These are phyloP conservation scores for Dryas drummondii DNA, from an alignment of 306 rosid genomes.

Conservation along the genomic window DNA sequence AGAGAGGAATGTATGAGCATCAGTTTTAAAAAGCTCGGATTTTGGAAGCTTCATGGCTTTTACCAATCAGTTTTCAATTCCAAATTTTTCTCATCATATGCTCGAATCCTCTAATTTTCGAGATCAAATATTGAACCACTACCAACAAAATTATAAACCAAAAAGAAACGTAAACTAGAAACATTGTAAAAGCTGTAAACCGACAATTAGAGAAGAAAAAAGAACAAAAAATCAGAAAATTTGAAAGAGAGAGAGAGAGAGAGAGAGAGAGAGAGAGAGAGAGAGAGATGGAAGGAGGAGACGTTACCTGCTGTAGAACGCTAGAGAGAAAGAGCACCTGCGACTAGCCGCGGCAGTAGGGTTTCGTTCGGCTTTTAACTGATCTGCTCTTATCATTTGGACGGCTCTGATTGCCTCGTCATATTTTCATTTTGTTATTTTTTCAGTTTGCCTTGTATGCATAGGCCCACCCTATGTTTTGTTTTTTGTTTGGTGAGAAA, in stretches of 20 bases:
- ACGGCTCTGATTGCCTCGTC: background rate
- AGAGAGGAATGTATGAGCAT: background rate
- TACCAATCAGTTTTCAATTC: constrained; percentile 6
- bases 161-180: too few relatives aligned
- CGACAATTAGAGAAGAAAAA: too few relatives aligned
- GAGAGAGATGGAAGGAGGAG: background rate
- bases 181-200: background rate
- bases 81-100: constrained; percentile 20
- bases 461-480: too few relatives aligned
- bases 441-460: too few relatives aligned
- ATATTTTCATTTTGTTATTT: too few relatives aligned
- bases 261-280: background rate
- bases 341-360: background rate
- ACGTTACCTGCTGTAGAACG: background rate
- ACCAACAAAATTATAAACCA: too few relatives aligned
- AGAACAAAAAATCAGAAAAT: too few relatives aligned
- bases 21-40: constrained; percentile 25
- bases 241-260: background rate
- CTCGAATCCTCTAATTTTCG: background rate
- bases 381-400: background rate
- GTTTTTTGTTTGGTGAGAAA: too few relatives aligned
- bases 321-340: background rate
- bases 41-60: constrained; percentile 25
- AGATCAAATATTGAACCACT: too few relatives aligned
- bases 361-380: background rate